Evolutionary conservation across 2,329 filamentous ascomycete genomes (phyloP).

Genomic region (Ceratocystis cacaofunesta): DNA sequence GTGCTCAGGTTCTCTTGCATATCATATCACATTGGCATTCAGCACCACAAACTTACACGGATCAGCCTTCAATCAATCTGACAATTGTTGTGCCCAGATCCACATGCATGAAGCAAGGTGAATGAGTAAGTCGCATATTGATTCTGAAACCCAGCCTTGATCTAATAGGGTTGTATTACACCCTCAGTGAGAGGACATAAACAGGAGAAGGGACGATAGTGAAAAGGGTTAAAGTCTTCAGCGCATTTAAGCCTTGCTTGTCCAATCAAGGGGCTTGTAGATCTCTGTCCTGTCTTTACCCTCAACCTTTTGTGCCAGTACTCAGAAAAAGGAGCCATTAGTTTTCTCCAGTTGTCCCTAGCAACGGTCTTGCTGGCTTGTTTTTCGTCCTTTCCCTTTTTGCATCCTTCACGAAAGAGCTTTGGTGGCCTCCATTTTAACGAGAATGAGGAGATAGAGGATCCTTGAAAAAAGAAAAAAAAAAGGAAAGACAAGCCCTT

Average conservation of each 20-base stretch:
- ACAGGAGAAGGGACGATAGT: background rate
- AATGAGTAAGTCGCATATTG: background rate
- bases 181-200: background rate
- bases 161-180: background rate
- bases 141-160: background rate
- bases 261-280: background rate
- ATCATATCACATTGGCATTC: background rate
- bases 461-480: background rate
- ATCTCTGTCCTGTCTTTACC: background rate
- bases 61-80: background rate
- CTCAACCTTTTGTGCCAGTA: background rate
- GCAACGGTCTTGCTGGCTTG: background rate
- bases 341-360: background rate
- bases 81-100: background rate
- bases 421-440: conserved; percentile 5
- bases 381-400: background rate
- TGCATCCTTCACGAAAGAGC: background rate
- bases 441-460: background rate
- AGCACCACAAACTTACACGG: too few species aligned
- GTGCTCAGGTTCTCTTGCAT: background rate
- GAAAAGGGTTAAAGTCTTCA: conserved; percentile 3
- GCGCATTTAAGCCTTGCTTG: background rate
- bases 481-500: background rate
- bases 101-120: background rate
- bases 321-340: background rate